These are phyloP conservation scores for Cryptosporidium ubiquitum DNA, from an alignment of 169 alveolate species.

Conservation along the genomic window DNA sequence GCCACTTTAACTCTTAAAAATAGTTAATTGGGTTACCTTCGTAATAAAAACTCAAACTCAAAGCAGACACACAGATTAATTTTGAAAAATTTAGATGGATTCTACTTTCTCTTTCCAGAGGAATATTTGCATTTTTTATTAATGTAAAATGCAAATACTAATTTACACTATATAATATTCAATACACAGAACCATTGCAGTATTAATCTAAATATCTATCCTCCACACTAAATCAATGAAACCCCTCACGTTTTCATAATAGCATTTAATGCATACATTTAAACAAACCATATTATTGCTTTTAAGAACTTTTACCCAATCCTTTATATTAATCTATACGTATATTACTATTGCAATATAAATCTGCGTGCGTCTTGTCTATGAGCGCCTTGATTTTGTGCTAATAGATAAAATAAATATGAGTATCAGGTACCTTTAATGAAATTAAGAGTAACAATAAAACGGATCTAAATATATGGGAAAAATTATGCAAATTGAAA, in stretches of 20 bases:
- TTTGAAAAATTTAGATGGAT: no score
- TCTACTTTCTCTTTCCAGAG: background rate
- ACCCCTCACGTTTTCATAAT: background rate
- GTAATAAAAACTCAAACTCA: background rate
- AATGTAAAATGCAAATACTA: background rate
- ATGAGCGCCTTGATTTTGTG: slow-evolving; percentile 2
- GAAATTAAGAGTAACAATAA: background rate
- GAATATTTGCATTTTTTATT: background rate
- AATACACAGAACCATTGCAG: background rate
- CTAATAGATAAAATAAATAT: background rate
- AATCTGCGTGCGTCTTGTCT: background rate
- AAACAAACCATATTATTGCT: background rate
- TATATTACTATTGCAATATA: background rate
- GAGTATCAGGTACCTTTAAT: background rate
- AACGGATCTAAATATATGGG: background rate
- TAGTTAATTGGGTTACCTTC: no score
- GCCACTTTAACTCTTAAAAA: background rate
- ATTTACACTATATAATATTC: background rate
- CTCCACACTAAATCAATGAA: background rate
- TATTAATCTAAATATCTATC: background rate
- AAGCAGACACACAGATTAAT: background rate
- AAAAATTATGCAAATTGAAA: background rate
- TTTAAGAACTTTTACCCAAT: no score
- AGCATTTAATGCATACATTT: no score
- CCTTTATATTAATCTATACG: background rate